phyloP scores from a whole-genome alignment of 1,284 basidiomycete genomes.

The Cerioporus squamosus region DNA sequence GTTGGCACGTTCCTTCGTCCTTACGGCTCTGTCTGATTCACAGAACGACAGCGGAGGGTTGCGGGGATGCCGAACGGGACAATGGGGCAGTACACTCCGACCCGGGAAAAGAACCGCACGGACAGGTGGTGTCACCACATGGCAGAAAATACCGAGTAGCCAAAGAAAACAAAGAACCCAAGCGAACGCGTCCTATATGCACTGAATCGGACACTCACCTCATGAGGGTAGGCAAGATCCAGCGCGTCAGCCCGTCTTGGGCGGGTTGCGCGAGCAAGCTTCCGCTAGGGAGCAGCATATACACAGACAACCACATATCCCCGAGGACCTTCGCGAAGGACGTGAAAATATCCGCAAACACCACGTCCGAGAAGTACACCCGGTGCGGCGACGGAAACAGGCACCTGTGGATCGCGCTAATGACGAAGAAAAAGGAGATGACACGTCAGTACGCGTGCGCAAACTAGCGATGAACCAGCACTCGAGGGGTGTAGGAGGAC shows the following conservation, averaged over 20 bases:
- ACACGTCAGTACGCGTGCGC: not conserved
- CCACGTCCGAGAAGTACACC: conserved; percentile 89
- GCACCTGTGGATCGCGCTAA: conserved; percentile 76
- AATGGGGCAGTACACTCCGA: no score
- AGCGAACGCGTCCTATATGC: no score
- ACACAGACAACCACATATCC: conserved; percentile 88
- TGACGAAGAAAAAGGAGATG: not conserved
- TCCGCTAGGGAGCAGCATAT: conserved; percentile 80
- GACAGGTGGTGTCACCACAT: no score
- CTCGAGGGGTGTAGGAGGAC: no score
- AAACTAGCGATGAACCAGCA: no score
- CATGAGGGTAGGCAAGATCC: conserved; percentile 85
- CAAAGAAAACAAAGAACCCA: no score
- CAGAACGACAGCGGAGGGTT: no score
- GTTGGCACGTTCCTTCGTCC: no score
- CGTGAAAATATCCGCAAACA: conserved; percentile 95
- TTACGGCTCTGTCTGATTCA: no score
- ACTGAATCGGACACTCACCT: conserved; percentile 60
- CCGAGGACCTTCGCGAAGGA: conserved; percentile 97
- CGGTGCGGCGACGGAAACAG: conserved; percentile 64
- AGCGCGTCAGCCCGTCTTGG: conserved; percentile 66
- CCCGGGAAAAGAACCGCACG: no score
- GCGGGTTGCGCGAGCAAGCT: conserved; percentile 70
- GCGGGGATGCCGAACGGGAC: no score
- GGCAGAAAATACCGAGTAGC: no score